A percentile compares a stretch with the other conserved stretches of the same genome.
These are phyloP conservation scores for Pseudoperonospora humuli DNA, from an alignment of 352 stramenopile species.

Conservation along the genomic window DNA sequence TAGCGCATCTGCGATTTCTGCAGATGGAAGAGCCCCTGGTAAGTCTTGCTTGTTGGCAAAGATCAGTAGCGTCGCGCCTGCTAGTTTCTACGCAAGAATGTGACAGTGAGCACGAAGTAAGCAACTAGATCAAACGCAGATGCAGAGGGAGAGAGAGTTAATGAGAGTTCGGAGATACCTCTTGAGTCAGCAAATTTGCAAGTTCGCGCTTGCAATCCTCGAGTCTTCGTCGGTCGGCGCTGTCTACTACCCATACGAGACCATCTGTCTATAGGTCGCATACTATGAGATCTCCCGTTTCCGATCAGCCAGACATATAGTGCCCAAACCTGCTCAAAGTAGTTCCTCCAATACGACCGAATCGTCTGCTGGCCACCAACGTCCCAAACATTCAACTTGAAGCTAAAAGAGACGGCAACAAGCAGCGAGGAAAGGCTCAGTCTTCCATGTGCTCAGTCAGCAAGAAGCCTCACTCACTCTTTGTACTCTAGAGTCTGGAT, in stretches of 20 bases:
- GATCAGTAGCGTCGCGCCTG: constrained; percentile 97
- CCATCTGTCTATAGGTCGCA: constrained; percentile 88
- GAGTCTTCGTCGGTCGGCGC: constrained; percentile 89
- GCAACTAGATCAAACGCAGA: background rate
- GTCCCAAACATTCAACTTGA: constrained; percentile 98
- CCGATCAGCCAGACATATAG: background rate
- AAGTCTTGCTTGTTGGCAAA: constrained; percentile 99
- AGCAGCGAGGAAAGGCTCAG: background rate
- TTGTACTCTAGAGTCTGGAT: constrained; percentile 98
- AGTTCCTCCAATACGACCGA: constrained; percentile 99
- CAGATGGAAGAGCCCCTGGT: constrained; percentile 77
- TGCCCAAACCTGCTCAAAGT: constrained; percentile 91
- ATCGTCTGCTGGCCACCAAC: constrained; percentile 99
- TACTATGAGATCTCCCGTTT: background rate
- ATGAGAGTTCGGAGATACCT: constrained; percentile 36
- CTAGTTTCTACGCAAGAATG: constrained; percentile 84
- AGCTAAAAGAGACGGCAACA: constrained; percentile 53
- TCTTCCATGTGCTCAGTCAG: background rate
- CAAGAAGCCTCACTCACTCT: constrained; percentile 32
- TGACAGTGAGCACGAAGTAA: background rate
- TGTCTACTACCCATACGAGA: constrained; percentile 99
- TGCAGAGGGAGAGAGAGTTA: background rate
- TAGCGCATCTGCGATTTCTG: constrained; percentile 89
- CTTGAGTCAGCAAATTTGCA: constrained; percentile 75
- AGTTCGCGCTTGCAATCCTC: constrained; percentile 92